A percentile compares a stretch with the other conserved stretches of the same genome.
These are phyloP conservation scores for Arachis monticola DNA, from an alignment of 331 rosid species.

Conservation along the genomic window DNA sequence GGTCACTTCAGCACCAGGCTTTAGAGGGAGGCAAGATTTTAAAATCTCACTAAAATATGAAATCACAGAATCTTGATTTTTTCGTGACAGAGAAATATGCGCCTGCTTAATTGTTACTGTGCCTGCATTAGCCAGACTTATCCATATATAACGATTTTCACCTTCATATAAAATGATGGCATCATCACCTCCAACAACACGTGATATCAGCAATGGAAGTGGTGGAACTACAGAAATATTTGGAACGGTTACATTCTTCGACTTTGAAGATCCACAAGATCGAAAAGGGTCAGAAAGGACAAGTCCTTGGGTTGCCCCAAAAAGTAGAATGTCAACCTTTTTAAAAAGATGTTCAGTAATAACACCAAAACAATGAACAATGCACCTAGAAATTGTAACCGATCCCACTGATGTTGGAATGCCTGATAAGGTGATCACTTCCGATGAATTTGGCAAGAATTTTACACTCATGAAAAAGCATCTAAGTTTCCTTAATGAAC, in stretches of 20 bases:
- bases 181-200: slow-evolving; percentile 88
- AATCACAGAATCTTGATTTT: too few species aligned
- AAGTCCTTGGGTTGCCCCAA: slow-evolving; percentile 86
- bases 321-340: slow-evolving; percentile 96
- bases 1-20: too few species aligned
- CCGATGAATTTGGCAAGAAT: too few species aligned
- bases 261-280: slow-evolving; percentile 89
- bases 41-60: too few species aligned
- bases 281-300: slow-evolving; percentile 59
- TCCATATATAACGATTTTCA: too few species aligned
- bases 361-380: slow-evolving; percentile 95
- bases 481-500: too few species aligned
- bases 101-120: too few species aligned
- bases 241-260: slow-evolving; percentile 79
- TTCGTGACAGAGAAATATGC: too few species aligned
- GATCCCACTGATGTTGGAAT: slow-evolving; percentile 74
- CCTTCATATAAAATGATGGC: slow-evolving; percentile 41
- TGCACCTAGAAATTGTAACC: slow-evolving; percentile 88
- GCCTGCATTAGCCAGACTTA: too few species aligned
- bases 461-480: too few species aligned
- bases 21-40: too few species aligned
- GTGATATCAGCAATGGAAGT: slow-evolving; percentile 84
- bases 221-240: slow-evolving; percentile 80
- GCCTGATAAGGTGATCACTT: too few species aligned
- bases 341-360: slow-evolving; percentile 93